Conservation (phyloP, 169 alveolate species). For the Besnoitia besnoiti region DNA sequence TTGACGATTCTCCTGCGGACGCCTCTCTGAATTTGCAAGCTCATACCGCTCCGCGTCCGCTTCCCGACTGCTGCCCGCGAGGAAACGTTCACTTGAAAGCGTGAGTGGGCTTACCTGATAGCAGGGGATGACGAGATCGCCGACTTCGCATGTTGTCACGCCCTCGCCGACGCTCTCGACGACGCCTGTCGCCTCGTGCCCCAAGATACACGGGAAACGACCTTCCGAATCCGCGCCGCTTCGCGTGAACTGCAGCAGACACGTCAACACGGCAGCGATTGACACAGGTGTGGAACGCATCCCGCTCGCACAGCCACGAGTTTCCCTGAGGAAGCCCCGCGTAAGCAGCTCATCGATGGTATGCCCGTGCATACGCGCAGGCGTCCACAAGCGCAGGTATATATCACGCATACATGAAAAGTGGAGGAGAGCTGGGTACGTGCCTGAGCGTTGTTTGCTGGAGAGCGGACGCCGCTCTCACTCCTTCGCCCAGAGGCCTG, state of each 20-base stretch:
- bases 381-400: too few species aligned
- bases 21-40: too few species aligned
- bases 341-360: too few species aligned
- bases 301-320: too few species aligned
- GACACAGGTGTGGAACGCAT: too few species aligned
- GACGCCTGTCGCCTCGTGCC: slow-evolving; percentile 89
- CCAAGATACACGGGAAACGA: slow-evolving; percentile 83
- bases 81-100: not conserved
- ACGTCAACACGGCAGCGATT: not conserved
- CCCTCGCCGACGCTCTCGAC: slow-evolving; percentile 90
- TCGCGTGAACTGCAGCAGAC: slow-evolving; percentile 65
- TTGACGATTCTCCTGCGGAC: too few species aligned
- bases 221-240: slow-evolving; percentile 89
- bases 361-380: too few species aligned
- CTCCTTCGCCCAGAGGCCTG: not conserved
- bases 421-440: too few species aligned
- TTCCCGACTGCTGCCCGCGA: not conserved
- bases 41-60: too few species aligned
- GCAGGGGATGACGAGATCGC: slow-evolving; percentile 88
- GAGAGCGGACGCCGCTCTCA: not conserved
- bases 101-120: slow-evolving; percentile 59
- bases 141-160: slow-evolving; percentile 83
- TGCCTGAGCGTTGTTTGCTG: too few species aligned
- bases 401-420: too few species aligned
- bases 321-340: too few species aligned